Percentiles rank a stretch among this genome's conserved stretches.
phyloP scores from a whole-genome alignment of 2,329 filamentous ascomycete species.

The Dothideomycetes sp. region DNA sequence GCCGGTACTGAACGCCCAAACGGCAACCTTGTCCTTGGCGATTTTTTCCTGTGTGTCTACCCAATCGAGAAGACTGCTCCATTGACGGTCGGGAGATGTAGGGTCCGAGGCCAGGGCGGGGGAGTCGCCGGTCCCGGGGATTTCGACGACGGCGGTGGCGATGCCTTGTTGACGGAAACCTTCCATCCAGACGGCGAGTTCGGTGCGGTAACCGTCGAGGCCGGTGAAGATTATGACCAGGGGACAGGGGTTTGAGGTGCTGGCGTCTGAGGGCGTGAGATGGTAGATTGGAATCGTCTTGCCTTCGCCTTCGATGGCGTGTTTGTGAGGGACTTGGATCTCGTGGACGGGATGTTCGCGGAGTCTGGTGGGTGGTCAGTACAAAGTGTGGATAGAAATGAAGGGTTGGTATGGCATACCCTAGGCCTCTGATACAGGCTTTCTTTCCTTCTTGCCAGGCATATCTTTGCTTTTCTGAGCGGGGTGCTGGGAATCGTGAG shows the following conservation, averaged over 20 bases:
- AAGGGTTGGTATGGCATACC: slow-evolving; percentile 15
- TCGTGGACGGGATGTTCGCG: slow-evolving; percentile 52
- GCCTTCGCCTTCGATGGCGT: slow-evolving; percentile 44
- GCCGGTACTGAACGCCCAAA: slow-evolving; percentile 51
- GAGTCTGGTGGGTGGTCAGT: slow-evolving; percentile 26
- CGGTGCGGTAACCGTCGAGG: slow-evolving; percentile 51
- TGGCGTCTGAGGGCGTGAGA: slow-evolving; percentile 45
- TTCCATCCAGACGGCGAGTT: slow-evolving; percentile 44
- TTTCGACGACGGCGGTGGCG: slow-evolving; percentile 44
- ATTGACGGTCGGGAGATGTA: slow-evolving; percentile 44
- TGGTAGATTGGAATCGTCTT: slow-evolving; percentile 55
- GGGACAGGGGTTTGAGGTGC: slow-evolving; percentile 37
- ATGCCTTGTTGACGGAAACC: slow-evolving; percentile 42
- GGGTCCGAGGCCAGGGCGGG: slow-evolving; percentile 41
- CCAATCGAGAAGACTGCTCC: slow-evolving; percentile 47
- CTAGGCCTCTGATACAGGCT: slow-evolving; percentile 49
- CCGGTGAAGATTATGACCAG: slow-evolving; percentile 49
- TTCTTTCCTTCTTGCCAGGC: slow-evolving; percentile 60
- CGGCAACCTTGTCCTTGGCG: slow-evolving; percentile 39
- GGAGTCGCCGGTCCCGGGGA: slow-evolving; percentile 50
- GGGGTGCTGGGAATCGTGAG: slow-evolving; percentile 54
- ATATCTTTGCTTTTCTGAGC: slow-evolving; percentile 43
- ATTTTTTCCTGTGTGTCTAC: slow-evolving; percentile 38
- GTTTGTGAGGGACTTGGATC: slow-evolving; percentile 50
- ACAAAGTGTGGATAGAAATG: not conserved